Base-by-base conservation (phyloP, 2,329 filamentous ascomycete species). In the Cercospora zeina region DNA sequence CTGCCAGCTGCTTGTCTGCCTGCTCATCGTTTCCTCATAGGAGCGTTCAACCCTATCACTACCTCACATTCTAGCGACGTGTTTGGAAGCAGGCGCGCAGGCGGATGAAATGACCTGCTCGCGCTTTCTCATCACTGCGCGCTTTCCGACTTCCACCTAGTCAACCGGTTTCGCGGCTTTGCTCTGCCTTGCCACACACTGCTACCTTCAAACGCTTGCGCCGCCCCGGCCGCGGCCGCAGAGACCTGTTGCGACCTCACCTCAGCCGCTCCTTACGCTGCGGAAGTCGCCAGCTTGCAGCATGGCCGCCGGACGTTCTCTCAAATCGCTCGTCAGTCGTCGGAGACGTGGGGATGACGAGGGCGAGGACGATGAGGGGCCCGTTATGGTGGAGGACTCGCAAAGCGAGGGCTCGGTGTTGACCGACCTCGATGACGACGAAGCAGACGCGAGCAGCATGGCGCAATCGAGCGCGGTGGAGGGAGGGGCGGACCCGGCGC, bases 261-360 rank as follows among this genome's bases (percentile, higher is more conserved):
- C 50, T 54, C 36, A 34, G 62, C 62, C 59, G 49, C 37, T 62
- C 59, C 42, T 59, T 60, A 19, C 55, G 49, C 33, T 58, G n/a
- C 30, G 33, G 24, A 45, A 14, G 49, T 37, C 37, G 68, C 49
- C 50, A 36, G 57, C 61, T 53, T 42, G 56, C 42, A 76, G 66
- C 57, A 85, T 84, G 82, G 79, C 78, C 73, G 75, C 78, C 59
- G 75, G 82, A 72, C 83, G 85, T 33, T 68, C 71, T 73, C 84
- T 86, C 76, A 87, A 83, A 78, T 87, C 86, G 77, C 76, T 85
- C 70, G 83, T 89, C 75, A 85, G 86, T 73, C 85, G 85, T 69
- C 85, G 87, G 72, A 86, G 88, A 74, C 85, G 87, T 69, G 82
- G 86, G 68, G 86, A 87, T 75, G 87, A 90, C 71, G 87, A 90